Conservation (phyloP, 2,329 filamentous ascomycete genomes). For the Neopestalotiopsis sp. region DNA sequence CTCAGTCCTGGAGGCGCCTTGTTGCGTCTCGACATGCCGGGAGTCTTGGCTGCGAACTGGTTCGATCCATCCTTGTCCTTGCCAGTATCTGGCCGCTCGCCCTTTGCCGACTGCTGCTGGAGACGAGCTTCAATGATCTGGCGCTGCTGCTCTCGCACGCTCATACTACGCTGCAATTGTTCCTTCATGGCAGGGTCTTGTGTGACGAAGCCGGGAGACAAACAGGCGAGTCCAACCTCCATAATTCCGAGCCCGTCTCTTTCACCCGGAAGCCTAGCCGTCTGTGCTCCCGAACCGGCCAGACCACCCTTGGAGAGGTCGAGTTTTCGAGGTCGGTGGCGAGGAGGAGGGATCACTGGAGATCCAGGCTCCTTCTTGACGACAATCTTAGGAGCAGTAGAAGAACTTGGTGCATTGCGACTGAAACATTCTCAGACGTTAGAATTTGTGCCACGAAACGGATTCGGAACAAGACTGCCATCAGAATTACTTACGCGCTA, state of each 20-base stretch:
- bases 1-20: constrained; percentile 88
- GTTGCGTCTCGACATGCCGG: constrained; percentile 72
- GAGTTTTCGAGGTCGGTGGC: constrained; percentile 77
- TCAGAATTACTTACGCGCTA: constrained; percentile 57
- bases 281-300: constrained; percentile 55
- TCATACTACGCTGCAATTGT: constrained; percentile 91
- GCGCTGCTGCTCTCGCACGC: constrained; percentile 90
- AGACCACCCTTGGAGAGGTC: constrained; percentile 73
- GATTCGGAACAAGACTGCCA: neutral
- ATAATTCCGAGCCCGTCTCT: constrained; percentile 84
- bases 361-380: constrained; percentile 97
- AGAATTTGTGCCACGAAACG: constrained; percentile 29
- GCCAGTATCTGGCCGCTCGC: constrained; percentile 64
- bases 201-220: constrained; percentile 95
- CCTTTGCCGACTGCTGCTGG: constrained; percentile 85
- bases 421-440: constrained; percentile 40
- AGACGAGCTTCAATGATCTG: constrained; percentile 92
- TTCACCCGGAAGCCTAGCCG: constrained; percentile 77
- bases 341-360: constrained; percentile 74
- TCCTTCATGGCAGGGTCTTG: constrained; percentile 97
- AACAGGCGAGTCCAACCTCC: constrained; percentile 89
- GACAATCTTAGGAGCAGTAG: constrained; percentile 73
- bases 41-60: constrained; percentile 70
- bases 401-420: constrained; percentile 57
- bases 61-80: constrained; percentile 56